Base-by-base conservation (phyloP, 225 moss, liverwort and hornwort genomes). In the Bryoerythrophyllum caledonicum region DNA sequence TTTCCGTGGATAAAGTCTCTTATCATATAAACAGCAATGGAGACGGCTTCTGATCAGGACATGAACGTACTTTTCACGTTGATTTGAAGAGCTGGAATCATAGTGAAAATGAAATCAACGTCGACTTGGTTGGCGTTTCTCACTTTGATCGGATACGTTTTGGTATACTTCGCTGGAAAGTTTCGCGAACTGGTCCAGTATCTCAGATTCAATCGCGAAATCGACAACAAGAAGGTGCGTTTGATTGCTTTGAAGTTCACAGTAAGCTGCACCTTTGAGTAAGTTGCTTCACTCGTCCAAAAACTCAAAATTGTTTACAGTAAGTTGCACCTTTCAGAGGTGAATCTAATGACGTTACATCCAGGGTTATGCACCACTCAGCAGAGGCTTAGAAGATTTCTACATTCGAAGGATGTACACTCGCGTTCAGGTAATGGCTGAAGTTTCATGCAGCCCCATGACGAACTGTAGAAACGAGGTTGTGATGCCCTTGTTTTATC, bases 331-430 rank as follows among this genome's bases (percentile, higher is more conserved):
- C 30, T 30, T 6, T 48, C 30, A n/a, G 30, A 52, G 27, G n/a
- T 57, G 56, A 27, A 0, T 32, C 44, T 25, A 66, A 35, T 10
- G 66, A 10, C 20, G 48, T 27, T 20, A 6, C 34, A n/a, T 38
- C 12, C 55, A 94, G 94, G 94, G 90, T 12, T 96, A 96, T 81
- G 94, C 94, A 64, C 94, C 94, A 35, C 89, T 96, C n/a, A 90
- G 90, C 76, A 84, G 90, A 79, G 84, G 85, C 65, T 86, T 88
- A 74, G 96, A 96, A 73, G 92, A 87, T 75, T 94, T 96, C 71
- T 96, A 91, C 74, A 91, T 74, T 40, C 79, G 94, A 68, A 86
- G 94, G 57, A 80, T 96, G 75, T 96, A 88, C 82, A 75, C 75
- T 72, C 91, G 91, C 35, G 86, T 94, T 78, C 90, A 94, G 87